Percentiles rank a stretch among this genome's conserved stretches.
Evolutionary conservation across 371 early-diverging fungal species (phyloP).

Genomic region (Lichtheimia corymbifera): DNA sequence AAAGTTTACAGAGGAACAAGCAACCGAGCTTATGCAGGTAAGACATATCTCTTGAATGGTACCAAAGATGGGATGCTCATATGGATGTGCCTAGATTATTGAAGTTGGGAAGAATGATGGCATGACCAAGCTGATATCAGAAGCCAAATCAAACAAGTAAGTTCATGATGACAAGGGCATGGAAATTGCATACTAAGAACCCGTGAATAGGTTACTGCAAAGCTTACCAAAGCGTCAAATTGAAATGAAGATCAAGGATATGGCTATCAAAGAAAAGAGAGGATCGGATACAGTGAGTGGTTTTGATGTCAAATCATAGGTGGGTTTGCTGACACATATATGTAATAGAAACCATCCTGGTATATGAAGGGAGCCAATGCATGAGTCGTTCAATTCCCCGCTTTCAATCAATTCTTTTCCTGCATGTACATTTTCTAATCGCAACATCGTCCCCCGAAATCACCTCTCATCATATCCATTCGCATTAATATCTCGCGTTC

Average conservation of each 20-base stretch:
- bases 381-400: too few species aligned
- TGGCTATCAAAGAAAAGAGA: slow-evolving; percentile 53
- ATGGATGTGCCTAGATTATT: slow-evolving; percentile 4
- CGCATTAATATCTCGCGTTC: too few species aligned
- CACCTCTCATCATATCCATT: too few species aligned
- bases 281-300: slow-evolving; percentile 46
- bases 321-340: background rate
- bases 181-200: background rate
- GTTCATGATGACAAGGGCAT: background rate
- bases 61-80: background rate
- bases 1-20: slow-evolving; percentile 33
- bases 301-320: background rate
- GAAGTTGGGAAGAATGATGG: slow-evolving; percentile 35
- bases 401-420: too few species aligned
- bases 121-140: slow-evolving; percentile 32
- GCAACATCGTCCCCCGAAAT: too few species aligned
- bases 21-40: slow-evolving; percentile 35
- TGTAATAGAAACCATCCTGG: slow-evolving; percentile 5
- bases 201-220: slow-evolving; percentile 20
- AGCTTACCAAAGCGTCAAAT: slow-evolving; percentile 44
- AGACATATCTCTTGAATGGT: background rate
- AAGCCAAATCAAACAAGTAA: slow-evolving; percentile 31
- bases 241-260: slow-evolving; percentile 47
- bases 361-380: background rate
- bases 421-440: too few species aligned